phyloP scores from a whole-genome alignment of 1,139 yeast genomes.

The Zygotorulaspora mrakii region DNA sequence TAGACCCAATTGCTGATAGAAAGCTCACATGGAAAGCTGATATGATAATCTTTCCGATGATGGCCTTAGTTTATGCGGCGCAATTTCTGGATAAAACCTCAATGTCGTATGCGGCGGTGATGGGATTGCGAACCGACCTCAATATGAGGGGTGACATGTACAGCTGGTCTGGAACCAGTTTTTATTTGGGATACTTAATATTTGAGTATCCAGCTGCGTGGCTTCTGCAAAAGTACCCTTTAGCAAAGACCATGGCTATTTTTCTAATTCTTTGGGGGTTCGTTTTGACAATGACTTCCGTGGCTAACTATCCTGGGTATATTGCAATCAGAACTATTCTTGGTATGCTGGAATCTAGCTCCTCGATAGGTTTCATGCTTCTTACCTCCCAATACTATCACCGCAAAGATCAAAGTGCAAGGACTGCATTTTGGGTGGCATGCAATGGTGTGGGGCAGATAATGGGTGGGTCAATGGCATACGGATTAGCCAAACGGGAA shows the following conservation, averaged over 20 bases:
- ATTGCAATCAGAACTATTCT: conserved; percentile 41
- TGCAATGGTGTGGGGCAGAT: conserved; percentile 46
- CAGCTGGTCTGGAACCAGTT: conserved; percentile 51
- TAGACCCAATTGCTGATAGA: conserved; percentile 27
- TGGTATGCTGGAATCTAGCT: conserved; percentile 46
- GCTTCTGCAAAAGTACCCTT: conserved; percentile 41
- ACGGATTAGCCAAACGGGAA: conserved; percentile 38
- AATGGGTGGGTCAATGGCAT: conserved; percentile 45
- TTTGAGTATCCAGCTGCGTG: conserved; percentile 44
- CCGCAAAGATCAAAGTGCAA: conserved; percentile 41
- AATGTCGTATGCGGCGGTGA: conserved; percentile 51
- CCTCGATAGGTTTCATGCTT: conserved; percentile 48
- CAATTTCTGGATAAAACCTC: conserved; percentile 64
- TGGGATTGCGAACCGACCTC: conserved; percentile 46
- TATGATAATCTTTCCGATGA: conserved; percentile 46
- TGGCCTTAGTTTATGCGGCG: conserved; percentile 48
- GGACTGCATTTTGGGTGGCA: conserved; percentile 44
- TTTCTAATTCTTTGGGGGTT: conserved; percentile 45
- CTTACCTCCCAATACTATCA: conserved; percentile 46
- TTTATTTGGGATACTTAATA: conserved; percentile 47
- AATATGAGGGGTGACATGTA: conserved; percentile 47
- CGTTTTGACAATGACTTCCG: conserved; percentile 41
- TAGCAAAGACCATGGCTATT: conserved; percentile 19
- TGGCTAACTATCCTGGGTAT: conserved; percentile 39
- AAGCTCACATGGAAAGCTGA: conserved; percentile 49